These are phyloP conservation scores for Acorus gramineus DNA, from an alignment of 106 monocot species.

Conservation along the genomic window DNA sequence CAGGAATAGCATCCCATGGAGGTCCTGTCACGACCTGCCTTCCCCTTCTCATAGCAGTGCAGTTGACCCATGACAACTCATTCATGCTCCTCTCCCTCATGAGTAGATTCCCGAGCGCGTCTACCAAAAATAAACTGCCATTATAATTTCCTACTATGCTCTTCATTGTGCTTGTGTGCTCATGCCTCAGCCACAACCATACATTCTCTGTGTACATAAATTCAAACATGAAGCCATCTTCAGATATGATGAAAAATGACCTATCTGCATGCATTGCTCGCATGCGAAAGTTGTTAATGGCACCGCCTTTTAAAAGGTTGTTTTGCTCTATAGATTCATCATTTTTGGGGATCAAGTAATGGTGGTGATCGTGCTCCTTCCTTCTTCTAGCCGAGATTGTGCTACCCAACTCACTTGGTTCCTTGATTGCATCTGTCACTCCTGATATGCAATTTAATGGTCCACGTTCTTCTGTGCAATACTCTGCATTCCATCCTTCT, in stretches of 20 bases:
- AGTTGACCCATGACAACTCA: constrained; percentile 73
- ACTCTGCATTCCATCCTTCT: constrained; percentile 95
- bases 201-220: constrained; percentile 37
- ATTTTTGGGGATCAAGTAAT: constrained; percentile 28
- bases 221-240: constrained; percentile 56
- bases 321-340: constrained; percentile 23
- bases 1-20: constrained; percentile 69
- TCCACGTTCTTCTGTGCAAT: constrained; percentile 69
- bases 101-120: constrained; percentile 46
- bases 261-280: constrained; percentile 61
- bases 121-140: constrained; percentile 80
- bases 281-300: constrained; percentile 44
- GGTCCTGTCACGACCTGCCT: constrained; percentile 61
- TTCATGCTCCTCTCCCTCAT: constrained; percentile 62
- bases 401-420: constrained; percentile 18
- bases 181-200: constrained; percentile 83
- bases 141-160: constrained; percentile 72
- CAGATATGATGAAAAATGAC: constrained; percentile 68
- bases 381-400: constrained; percentile 22
- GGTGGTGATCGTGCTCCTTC: constrained; percentile 27
- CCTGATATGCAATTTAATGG: constrained; percentile 70
- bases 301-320: constrained; percentile 40
- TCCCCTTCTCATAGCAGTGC: constrained; percentile 68
- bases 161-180: constrained; percentile 39
- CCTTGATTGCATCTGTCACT: constrained; percentile 29